These are phyloP conservation scores for Arachnomyces sp. DNA, from an alignment of 2,329 filamentous ascomycete genomes.

Conservation along the genomic window DNA sequence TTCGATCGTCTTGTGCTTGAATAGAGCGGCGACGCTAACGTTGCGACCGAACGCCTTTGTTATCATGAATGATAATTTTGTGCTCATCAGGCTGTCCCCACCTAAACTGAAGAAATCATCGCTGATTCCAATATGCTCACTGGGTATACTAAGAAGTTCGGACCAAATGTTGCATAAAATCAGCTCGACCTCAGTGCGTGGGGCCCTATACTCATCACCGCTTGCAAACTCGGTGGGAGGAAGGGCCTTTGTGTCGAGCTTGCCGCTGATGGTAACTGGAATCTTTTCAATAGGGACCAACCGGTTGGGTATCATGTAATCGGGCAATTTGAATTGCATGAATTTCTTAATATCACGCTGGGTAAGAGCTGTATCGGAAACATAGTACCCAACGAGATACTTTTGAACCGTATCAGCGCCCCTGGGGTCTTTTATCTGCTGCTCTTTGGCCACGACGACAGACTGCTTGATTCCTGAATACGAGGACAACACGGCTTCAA, in stretches of 20 bases:
- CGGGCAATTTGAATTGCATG: no score
- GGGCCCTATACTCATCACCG: background rate
- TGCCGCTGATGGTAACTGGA: background rate
- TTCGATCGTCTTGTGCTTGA: slow-evolving; percentile 1
- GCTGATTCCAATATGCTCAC: background rate
- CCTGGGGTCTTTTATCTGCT: slow-evolving; percentile 13
- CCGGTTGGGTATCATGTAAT: background rate
- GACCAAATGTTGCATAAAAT: slow-evolving; percentile 1
- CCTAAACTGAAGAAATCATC: slow-evolving; percentile 4
- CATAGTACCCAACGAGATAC: slow-evolving; percentile 15
- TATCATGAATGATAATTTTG: slow-evolving; percentile 1
- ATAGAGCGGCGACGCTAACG: background rate
- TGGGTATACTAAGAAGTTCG: slow-evolving; percentile 1
- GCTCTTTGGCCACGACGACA: slow-evolving; percentile 12
- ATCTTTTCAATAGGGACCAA: background rate
- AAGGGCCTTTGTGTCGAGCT: background rate
- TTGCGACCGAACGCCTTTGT: background rate
- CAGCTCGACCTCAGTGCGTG: background rate
- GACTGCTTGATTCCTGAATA: slow-evolving; percentile 12
- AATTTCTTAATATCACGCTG: no score
- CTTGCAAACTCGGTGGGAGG: slow-evolving; percentile 1
- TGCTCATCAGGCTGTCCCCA: slow-evolving; percentile 2
- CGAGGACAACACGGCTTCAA: slow-evolving; percentile 15
- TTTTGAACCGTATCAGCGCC: background rate
- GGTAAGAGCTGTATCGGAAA: slow-evolving; percentile 12